Evolutionary conservation across 306 rosid species (phyloP), one percentile per base, ranked within the genome.

Genomic region (Echinosophora koreensis): DNA sequence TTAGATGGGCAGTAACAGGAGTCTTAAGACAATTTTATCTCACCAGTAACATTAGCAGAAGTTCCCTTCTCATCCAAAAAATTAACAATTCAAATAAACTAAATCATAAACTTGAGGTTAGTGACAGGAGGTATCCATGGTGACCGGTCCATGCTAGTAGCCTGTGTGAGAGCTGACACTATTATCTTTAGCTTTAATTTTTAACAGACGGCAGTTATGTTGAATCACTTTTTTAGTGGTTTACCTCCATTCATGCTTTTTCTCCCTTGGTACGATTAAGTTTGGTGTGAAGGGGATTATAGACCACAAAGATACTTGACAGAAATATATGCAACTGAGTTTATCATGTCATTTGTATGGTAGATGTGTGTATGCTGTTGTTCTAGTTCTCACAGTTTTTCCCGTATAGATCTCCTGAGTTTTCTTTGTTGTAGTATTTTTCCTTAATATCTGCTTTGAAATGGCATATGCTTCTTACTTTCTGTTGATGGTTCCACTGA

Each of bases 401-500:
- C 3, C 46, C 49, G 2, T 70, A 15, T 52, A 44, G 66, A 52
- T 65, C 66, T 49, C 5, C 61, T 3, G 32, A 8, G 17, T 82
- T 61, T 79, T 79, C 12, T 62, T 71, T 64, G 15, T 60, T 66
- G 22, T 78, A 34, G 57, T 38, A 37, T 39, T 56, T 67, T 27
- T 74, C 15, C 28, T 66, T 22, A 32, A 32, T 39, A 37, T 79
- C 15, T 63, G 27, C 35, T 49, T 64, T 34, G 68, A 51, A 55
- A 30, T 71, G 35, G 63, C 60, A 51, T 30, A 67, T 70, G 6
- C 55, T 35, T 78, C 58, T 54, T 27, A 70, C 32, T 30, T 30
- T 30, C 32, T 30, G 32, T 80, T 68, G 70, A 74, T 59, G 63
- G 50, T 38, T 79, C 44, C 32, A 4, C 59, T 60, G 79, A 70